Evolutionary conservation across 495 filamentous ascomycete species (phyloP), one percentile per base, ranked within the genome.

Genomic region (Annulohypoxylon bovei): DNA sequence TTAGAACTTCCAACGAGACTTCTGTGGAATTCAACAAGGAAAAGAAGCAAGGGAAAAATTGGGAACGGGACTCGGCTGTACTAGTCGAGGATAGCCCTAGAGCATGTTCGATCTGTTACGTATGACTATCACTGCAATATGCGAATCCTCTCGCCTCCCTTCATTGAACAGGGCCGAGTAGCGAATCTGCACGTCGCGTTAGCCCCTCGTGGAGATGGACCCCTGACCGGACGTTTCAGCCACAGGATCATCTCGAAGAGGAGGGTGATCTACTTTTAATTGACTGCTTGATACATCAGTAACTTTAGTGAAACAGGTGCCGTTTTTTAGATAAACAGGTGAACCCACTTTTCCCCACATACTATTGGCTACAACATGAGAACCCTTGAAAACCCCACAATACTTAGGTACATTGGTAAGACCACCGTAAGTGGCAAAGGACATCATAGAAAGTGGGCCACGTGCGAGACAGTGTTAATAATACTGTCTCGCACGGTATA

Each of bases 141-240:
- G 65, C 67, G 56, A 70, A 65, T 67, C 56, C 70, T 65, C 50
- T 68, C 54, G 56, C 59, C 59, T 70, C 60, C 59, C 66, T 68
- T 59, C 54, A 73, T 30, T 50, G 39, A 73, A 57, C 70, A 73
- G 55, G 65, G 66, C 65, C 69, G 64, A 72, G 39, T 25, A 65
- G 55, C 56, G 58, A 62, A 65, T 70, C 61, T 53, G 25, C 50
- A 67, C 23, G 57, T 67, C 50, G 50, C 71, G 54, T 50, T 73
- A 49, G 30, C 65, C 47, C 66, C 62, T 63, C 63, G 66, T 74
- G 58, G 71, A 59, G 52, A 74, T 65, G 9, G 33, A 67, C 39
- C 71, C 66, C 57, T 71, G 67, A 69, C 59, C 56, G 67, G 59
- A n/a, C 53, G 70, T 70, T 68, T 70, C 63, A 71, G 62, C 62